Base-by-base conservation (phyloP, 257 asterid species). In the Craterostigma plantagineum region DNA sequence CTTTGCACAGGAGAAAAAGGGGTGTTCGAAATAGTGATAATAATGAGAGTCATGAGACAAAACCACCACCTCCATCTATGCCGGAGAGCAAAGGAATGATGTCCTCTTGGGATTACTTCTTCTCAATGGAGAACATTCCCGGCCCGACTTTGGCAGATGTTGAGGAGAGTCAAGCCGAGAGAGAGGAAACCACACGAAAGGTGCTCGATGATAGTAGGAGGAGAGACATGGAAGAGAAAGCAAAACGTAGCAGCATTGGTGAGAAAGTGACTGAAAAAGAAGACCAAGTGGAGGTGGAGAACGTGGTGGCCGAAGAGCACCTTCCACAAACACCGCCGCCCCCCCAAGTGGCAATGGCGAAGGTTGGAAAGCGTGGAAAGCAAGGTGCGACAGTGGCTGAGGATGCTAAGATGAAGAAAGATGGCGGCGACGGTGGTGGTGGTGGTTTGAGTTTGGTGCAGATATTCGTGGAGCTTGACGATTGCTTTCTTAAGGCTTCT, bases 401-500 rank as follows among this genome's bases (percentile, higher is more conserved):
- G 30, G 30, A 23, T 52, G 81, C 46, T n/a, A 81, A 73, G 55
- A 78, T 54, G 72, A 79, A 64, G 62, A 54, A 49, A 5, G 73
- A 55, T 18, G 52, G 52, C 3, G 54, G 58, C 61, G 55, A 46
- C 4, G 73, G 56, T 16, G 53, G n/a, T n/a, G n/a, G 53, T 2
- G 57, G 59, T 49, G 34, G 43, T 52, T 47, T 57, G 44, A 81
- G 61, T 57, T 56, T 86, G 62, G 43, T 63, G 61, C 70, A 72
- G 55, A 75, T 87, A 62, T 82, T 82, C 43, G 60, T 60, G 27
- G 81, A 70, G 4, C 76, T 87, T 43, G 98, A 87, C 70, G 98
- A 87, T 64, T 79, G 81, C 53, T 87, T 87, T 58, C 95, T 87
- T 4, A 69, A 75, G 72, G 93, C 93, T 34, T 87, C 82, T 0